Percentiles rank a stretch among this genome's conserved stretches.
These are phyloP conservation scores for Russula earlei DNA, from an alignment of 768 basidiomycete species.

Conservation along the genomic window DNA sequence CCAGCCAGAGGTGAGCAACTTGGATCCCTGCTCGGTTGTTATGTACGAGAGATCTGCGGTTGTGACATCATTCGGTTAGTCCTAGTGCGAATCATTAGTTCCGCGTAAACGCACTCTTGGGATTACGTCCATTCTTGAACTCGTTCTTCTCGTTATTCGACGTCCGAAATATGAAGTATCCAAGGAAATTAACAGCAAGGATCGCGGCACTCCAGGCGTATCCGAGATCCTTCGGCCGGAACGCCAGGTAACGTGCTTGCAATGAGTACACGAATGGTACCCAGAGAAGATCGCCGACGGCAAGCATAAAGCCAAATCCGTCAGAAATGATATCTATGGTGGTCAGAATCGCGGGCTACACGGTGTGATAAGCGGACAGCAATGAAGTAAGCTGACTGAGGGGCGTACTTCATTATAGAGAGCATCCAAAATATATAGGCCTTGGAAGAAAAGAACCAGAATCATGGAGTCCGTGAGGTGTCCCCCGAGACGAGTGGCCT, in stretches of 20 bases:
- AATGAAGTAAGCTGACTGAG: neutral
- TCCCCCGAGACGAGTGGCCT: slow-evolving; percentile 72
- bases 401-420: slow-evolving; percentile 78
- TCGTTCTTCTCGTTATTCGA: slow-evolving; percentile 94
- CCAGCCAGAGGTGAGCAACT: slow-evolving; percentile 92
- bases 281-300: slow-evolving; percentile 87
- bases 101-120: slow-evolving; percentile 55
- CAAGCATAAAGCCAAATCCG: slow-evolving; percentile 97
- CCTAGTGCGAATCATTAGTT: neutral
- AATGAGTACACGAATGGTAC: slow-evolving; percentile 92
- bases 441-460: slow-evolving; percentile 79
- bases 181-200: slow-evolving; percentile 52
- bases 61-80: neutral
- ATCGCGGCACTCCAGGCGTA: slow-evolving; percentile 46
- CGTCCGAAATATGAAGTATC: slow-evolving; percentile 85
- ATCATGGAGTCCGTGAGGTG: slow-evolving; percentile 85
- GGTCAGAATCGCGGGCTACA: slow-evolving; percentile 79
- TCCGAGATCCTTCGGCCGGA: slow-evolving; percentile 74
- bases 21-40: slow-evolving; percentile 76
- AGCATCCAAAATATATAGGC: slow-evolving; percentile 77
- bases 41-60: slow-evolving; percentile 63
- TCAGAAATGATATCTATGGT: slow-evolving; percentile 98
- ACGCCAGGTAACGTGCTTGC: slow-evolving; percentile 93
- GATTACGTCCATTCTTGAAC: slow-evolving; percentile 88
- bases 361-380: neutral